Percentiles rank a stretch among this genome's conserved stretches.
phyloP scores from a whole-genome alignment of 192 early-diverging fungal genomes.

The Pilaira anomala region DNA sequence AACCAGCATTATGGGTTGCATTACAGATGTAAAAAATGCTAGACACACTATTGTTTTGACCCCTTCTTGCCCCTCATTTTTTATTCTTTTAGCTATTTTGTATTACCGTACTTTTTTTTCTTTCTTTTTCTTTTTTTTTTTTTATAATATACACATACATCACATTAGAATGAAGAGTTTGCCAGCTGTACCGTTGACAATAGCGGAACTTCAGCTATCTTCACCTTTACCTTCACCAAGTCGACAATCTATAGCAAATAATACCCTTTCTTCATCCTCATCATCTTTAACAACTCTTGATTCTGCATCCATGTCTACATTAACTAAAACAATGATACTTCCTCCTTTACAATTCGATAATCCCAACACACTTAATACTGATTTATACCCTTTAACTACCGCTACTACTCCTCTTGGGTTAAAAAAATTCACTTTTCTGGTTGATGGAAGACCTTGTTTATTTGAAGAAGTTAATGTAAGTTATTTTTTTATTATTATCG shows the following conservation, averaged over 20 bases:
- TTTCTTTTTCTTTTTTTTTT: too few relatives aligned
- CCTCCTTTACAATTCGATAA: conserved; percentile 10
- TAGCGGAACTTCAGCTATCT: conserved; percentile 13
- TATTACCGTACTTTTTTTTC: too few relatives aligned
- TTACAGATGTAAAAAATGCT: too few relatives aligned
- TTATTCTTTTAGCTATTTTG: too few relatives aligned
- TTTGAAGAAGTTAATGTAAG: conserved; percentile 18
- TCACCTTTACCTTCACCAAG: conserved; percentile 15
- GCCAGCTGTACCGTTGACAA: neutral
- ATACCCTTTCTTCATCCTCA: neutral
- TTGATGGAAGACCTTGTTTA: conserved; percentile 16
- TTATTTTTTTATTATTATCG: neutral
- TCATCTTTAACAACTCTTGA: neutral
- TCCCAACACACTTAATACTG: neutral
- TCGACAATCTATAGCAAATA: conserved; percentile 8
- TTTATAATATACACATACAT: too few relatives aligned
- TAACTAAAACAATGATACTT: neutral
- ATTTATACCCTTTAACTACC: conserved; percentile 18
- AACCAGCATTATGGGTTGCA: too few relatives aligned
- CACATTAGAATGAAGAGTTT: too few relatives aligned
- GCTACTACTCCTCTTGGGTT: conserved; percentile 9
- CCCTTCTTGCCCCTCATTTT: too few relatives aligned
- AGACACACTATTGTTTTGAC: too few relatives aligned
- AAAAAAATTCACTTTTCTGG: conserved; percentile 6
- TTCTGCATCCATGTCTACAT: conserved; percentile 2